Evolutionary conservation across 306 rosid species (phyloP), one percentile per base, ranked within the genome.

Genomic region (Hylodesmum podocarpum): DNA sequence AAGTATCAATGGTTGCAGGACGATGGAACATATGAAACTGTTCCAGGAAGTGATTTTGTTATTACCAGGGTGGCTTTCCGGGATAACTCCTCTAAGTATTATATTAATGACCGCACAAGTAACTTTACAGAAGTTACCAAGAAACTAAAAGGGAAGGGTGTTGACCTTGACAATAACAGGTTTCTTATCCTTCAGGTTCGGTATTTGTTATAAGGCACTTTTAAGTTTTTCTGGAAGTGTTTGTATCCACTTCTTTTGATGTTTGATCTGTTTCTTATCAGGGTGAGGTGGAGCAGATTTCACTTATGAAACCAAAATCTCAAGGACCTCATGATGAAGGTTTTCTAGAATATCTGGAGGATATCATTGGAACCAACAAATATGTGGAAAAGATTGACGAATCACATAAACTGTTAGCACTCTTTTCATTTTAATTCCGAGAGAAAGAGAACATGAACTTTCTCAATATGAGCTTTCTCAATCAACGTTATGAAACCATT

Each of bases 321-420:
- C 98, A 94, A 88, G 98, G 98, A 67, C 90, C 95, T 63, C 98
- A 95, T 55, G 99, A 95, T 83, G 99, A 92, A 80, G 97, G 99
- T 36, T 95, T 95, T 83, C 93, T 95, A 76, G 99, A 95, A 82
- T 95, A 95, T 88, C 89, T 95, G 2, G 99, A 95, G 84, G 99
- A 95, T 73, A 95, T 95, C 73, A 92, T 95, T 12, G 99, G 97
- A 55, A 95, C 99, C 49, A 70, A 88, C 84, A 95, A 89, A 90
- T 95, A 95, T 33, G 97, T 95, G 21, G 97, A 92, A 81, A 89
- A 71, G 82, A 92, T 92, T 69, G 97, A 90, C 3, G 97, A 87
- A 51, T 86, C 99, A 2, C 69, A 29, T 70, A 95, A 92, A 81
- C 89, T 86, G 99, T 95, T 80, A 92, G 97, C 68, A 44, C 64